Evolutionary conservation across 2,329 filamentous ascomycete genomes (phyloP).

Genomic region (Dactylellina haptotyla): DNA sequence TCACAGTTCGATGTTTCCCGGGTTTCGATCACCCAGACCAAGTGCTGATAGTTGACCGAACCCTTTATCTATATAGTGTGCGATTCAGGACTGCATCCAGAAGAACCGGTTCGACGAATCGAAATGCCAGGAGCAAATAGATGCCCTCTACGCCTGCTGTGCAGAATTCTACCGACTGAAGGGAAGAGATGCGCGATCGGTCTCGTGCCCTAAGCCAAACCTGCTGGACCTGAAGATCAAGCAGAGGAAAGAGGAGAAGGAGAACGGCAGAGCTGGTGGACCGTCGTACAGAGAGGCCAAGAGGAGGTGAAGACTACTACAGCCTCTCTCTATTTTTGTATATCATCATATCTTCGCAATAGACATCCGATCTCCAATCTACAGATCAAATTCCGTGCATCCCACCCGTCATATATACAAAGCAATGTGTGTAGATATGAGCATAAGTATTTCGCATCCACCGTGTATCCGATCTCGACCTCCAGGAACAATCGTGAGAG

Average conservation of each 20-base stretch:
- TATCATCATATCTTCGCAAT: neutral
- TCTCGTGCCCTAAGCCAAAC: constrained; percentile 85
- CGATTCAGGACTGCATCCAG: constrained; percentile 77
- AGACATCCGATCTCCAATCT: neutral
- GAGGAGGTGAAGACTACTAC: neutral
- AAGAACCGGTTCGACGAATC: constrained; percentile 87
- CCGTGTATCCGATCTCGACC: constrained; percentile 54
- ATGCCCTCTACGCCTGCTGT: constrained; percentile 93
- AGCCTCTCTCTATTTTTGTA: neutral
- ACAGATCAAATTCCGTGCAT: neutral
- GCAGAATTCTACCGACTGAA: constrained; percentile 83
- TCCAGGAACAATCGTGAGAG: constrained; percentile 47
- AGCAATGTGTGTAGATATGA: neutral
- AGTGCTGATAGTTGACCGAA: no score
- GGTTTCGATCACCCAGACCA: neutral
- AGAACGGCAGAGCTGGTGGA: no score
- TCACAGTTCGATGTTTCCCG: no score
- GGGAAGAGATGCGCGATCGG: constrained; percentile 78
- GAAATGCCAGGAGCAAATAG: constrained; percentile 79
- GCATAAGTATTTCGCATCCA: constrained; percentile 52
- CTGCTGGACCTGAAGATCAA: constrained; percentile 85
- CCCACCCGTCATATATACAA: neutral
- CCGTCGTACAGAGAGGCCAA: neutral
- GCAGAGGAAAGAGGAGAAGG: constrained; percentile 69
- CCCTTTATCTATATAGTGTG: no score